Evolutionary conservation across 208 protist genomes (phyloP), one percentile per base, ranked within the genome.

Genomic region (Perkinsela sp.): DNA sequence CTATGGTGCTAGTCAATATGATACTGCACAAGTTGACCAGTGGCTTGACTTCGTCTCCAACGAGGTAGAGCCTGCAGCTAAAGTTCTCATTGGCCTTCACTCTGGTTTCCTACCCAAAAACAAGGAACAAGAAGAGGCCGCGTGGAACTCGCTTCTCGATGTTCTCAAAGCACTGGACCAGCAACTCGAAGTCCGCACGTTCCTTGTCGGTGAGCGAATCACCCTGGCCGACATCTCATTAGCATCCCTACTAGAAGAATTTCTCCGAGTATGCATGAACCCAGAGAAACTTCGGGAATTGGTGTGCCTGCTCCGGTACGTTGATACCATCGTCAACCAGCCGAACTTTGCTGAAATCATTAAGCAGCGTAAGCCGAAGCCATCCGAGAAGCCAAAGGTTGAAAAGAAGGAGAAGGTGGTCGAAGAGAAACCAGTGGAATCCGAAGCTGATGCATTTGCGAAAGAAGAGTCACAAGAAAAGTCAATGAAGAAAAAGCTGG

Each of bases 31-130:
- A 74, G 78, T 89, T 28, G 86, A 92, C 76, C 82, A 79, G 79
- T 92, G 86, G 86, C 71, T 92, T 15, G 86, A 92, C 76, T 89
- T 89, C 71, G 74, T 77, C 2, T 57, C 73, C 22, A 80, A 68
- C 1, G 86, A 92, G 76, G 66, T 92, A 32, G 75, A 80, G 22
- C 66, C 69, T 16, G 66, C 66, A 30, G 30, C 16, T 31, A 32
- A 69, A 28, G 80, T 78, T 70, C 68, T 87, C 30, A 30, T 69
- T 0, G 80, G 77, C 2, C 76, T 88, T 6, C 40, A 57, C 13
- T n/a, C 40, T 6, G 40, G 40, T n/a, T 57, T 57, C 40, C 22
- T 69, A 65, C 15, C 68, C 13, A 22, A 2, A 22, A 69, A 69
- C 68, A 66, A 71, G 71, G 69, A 71, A 69, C 30, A 71, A 16